Base-by-base conservation (phyloP, 2,329 filamentous ascomycete genomes). In the Parafenestella ontariensis region DNA sequence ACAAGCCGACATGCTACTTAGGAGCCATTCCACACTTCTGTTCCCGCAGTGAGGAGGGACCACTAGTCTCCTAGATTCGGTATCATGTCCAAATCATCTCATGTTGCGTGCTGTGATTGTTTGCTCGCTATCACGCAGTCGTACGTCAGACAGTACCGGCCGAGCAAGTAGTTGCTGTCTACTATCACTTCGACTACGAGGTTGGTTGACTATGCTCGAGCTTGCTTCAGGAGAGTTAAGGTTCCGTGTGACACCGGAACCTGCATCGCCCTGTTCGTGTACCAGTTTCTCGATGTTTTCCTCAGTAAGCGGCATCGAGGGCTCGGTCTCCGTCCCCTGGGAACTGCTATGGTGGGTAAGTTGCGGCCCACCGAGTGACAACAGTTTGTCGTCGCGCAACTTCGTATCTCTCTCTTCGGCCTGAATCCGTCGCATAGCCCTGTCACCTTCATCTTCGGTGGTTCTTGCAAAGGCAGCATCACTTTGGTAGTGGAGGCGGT, bases 401-500 rank as follows among this genome's bases (percentile, higher is more conserved):
- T 76, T 72, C 23, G 79, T 81, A 3, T 84, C 83, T 67, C 82
- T 82, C 61, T 86, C 84, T 67, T 85, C 83, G 7, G 81, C 79
- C 15, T 79, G 72, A 43, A 80, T 78, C n/a, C 81, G 75, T 43
- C 79, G 70, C 50, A 79, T 69, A 3, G 72, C 78, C 24, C 78
- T 73, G 40, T 83, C 81, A 11, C 76, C 76, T 54, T 81, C 77
- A n/a, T 69, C 75, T 56, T 80, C 75, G 18, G 75, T 65, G n/a
- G 73, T 75, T 34, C 70, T 71, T 23, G 74, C 74, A 45, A 80
- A 59, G n/a, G 77, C 73, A 13, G 70, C 58, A 36, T 73, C 69
- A 45, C 72, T 76, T 23, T 75, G 70, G 41, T 69, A 74, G 58
- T 73, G 65, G 46, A 74, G 60, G 62, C 71, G 73, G 67, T 73